Evolutionary conservation across 352 stramenopile species (phyloP).

Genomic region (Globisporangium acanthophoron): DNA sequence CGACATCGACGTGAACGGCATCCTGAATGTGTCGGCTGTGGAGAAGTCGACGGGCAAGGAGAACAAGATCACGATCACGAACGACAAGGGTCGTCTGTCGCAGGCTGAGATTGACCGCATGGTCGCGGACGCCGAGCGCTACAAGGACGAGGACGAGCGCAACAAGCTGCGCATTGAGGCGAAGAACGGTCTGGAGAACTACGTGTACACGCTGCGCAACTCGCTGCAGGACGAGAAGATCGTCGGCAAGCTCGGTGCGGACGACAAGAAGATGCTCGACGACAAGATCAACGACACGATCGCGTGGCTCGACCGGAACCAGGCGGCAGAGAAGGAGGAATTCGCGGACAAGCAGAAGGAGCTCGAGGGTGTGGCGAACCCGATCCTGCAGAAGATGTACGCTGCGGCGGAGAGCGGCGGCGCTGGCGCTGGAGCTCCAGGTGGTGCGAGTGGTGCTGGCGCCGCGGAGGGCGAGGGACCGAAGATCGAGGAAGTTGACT

Average conservation of each 20-base stretch:
- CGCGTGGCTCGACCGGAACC: slow-evolving; percentile 99
- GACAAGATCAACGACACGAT: slow-evolving; percentile 94
- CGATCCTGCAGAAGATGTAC: slow-evolving; percentile 87
- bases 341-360: slow-evolving; percentile 98
- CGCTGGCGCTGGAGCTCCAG: no score
- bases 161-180: slow-evolving; percentile 59
- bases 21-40: slow-evolving; percentile 85
- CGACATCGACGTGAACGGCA: slow-evolving; percentile 72
- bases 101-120: slow-evolving; percentile 91
- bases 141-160: slow-evolving; percentile 67
- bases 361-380: slow-evolving; percentile 97
- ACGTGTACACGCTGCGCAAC: slow-evolving; percentile 66
- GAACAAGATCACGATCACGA: slow-evolving; percentile 94
- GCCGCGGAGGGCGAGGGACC: not conserved
- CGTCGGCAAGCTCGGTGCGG: not conserved
- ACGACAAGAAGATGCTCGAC: slow-evolving; percentile 42
- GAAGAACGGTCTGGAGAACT: slow-evolving; percentile 88
- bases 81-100: slow-evolving; percentile 91
- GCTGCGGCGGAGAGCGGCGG: no score
- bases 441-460: not conserved
- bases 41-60: slow-evolving; percentile 85
- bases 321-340: slow-evolving; percentile 97
- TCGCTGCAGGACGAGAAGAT: slow-evolving; percentile 9
- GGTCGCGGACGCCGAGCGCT: slow-evolving; percentile 84
- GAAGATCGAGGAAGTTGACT: not conserved